Evolutionary conservation across 2,329 filamentous ascomycete species (phyloP).

Genomic region (Furcasterigmium furcatum): DNA sequence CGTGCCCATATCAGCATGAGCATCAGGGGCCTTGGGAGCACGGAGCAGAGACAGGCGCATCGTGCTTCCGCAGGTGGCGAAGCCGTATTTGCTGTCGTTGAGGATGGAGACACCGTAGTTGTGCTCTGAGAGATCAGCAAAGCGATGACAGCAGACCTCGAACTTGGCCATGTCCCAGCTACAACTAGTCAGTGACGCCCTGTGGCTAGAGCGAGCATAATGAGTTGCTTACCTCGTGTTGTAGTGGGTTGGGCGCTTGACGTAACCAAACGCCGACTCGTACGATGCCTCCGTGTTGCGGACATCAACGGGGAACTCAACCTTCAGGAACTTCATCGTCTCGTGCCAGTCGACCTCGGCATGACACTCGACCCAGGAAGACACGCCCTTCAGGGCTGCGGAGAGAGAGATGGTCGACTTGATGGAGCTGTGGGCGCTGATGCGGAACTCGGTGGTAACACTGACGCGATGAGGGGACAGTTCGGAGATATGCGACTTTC

Average conservation of each 20-base stretch:
- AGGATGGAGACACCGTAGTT: conserved; percentile 89
- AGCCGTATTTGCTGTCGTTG: conserved; percentile 95
- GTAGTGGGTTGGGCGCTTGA: conserved; percentile 90
- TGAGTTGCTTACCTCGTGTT: conserved; percentile 65
- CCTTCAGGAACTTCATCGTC: conserved; percentile 96
- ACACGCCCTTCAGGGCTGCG: conserved; percentile 61
- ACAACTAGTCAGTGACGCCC: not conserved
- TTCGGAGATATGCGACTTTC: conserved; percentile 69
- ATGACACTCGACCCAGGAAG: conserved; percentile 72
- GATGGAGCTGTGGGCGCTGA: conserved; percentile 83
- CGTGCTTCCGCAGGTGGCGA: conserved; percentile 81
- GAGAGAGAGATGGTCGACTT: conserved; percentile 81
- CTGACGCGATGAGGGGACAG: conserved; percentile 73
- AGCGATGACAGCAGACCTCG: conserved; percentile 94
- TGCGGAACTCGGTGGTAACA: conserved; percentile 78
- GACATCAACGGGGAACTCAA: conserved; percentile 93
- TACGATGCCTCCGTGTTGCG: conserved; percentile 91
- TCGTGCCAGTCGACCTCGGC: conserved; percentile 96
- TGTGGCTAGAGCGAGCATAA: too few relatives aligned
- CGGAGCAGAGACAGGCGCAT: conserved; percentile 88
- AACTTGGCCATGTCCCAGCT: conserved; percentile 98
- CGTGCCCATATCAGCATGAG: conserved; percentile 87
- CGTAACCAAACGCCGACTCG: conserved; percentile 90
- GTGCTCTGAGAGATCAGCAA: conserved; percentile 84
- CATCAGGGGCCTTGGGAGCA: conserved; percentile 88